phyloP scores from a whole-genome alignment of 305 asterid species.

The Fraxinus baroniana region DNA sequence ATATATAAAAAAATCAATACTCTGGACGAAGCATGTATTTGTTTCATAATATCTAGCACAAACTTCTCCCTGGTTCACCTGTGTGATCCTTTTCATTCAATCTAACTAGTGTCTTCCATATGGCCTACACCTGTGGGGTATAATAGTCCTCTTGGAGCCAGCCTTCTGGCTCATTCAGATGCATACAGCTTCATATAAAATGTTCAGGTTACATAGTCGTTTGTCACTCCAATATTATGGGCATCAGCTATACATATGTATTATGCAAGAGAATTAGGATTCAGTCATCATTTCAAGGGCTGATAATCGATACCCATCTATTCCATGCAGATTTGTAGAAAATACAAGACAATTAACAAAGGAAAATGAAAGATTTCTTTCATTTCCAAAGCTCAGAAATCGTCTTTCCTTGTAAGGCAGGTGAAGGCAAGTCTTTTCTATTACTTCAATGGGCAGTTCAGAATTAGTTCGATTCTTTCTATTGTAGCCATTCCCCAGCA shows the following conservation, averaged over 20 bases:
- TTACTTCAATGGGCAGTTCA: not conserved
- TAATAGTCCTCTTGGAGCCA: not conserved
- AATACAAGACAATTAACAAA: not conserved
- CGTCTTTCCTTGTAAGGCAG: not conserved
- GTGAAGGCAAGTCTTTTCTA: not conserved
- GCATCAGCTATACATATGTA: not conserved
- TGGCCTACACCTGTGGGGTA: not conserved
- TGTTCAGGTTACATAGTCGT: not conserved
- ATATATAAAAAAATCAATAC: not conserved
- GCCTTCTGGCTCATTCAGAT: not conserved
- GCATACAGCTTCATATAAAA: not conserved
- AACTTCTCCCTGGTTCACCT: not conserved
- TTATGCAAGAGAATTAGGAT: not conserved
- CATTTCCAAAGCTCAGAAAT: not conserved
- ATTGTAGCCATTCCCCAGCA: not conserved
- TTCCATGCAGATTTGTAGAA: not conserved
- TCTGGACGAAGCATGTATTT: not conserved
- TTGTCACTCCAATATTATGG: not conserved
- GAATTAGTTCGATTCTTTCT: not conserved
- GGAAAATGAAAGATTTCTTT: not conserved
- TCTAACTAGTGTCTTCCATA: not conserved
- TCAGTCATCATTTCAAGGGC: not conserved
- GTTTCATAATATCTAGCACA: constrained; percentile 1
- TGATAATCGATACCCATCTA: not conserved
- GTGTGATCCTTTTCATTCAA: constrained; percentile 3